A percentile compares a stretch with the other conserved stretches of the same genome.
Evolutionary conservation across 2,329 filamentous ascomycete genomes (phyloP).

Genomic region (Parafenestella ontariensis): DNA sequence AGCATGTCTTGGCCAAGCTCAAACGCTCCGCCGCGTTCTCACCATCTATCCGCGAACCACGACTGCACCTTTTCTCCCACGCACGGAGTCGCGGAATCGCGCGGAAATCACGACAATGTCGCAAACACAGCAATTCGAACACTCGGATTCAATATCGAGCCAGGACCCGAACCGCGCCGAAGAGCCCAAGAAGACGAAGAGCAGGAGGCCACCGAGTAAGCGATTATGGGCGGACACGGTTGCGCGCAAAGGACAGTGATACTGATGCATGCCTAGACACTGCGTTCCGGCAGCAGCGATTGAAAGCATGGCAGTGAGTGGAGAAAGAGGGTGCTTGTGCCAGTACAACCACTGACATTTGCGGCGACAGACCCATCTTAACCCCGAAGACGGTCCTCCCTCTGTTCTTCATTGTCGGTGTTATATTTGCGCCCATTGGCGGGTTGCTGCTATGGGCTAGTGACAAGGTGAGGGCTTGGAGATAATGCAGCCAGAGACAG

Average conservation of each 20-base stretch:
- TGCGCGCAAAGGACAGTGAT: constrained; percentile 11
- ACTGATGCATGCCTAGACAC: constrained; percentile 69
- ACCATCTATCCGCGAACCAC: constrained; percentile 21
- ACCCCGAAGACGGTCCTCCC: constrained; percentile 93
- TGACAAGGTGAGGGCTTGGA: constrained; percentile 65
- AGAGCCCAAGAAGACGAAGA: constrained; percentile 74
- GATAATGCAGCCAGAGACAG: not conserved
- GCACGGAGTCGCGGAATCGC: constrained; percentile 35
- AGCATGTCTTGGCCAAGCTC: constrained; percentile 26
- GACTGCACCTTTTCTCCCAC: constrained; percentile 20
- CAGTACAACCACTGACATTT: constrained; percentile 47
- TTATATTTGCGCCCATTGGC: constrained; percentile 93
- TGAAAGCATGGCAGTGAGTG: constrained; percentile 98
- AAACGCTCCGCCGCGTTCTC: constrained; percentile 29
- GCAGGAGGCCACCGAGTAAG: constrained; percentile 86
- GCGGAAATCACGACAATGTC: constrained; percentile 51
- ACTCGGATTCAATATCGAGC: constrained; percentile 52
- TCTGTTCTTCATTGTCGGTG: constrained; percentile 86
- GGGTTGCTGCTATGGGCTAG: constrained; percentile 87
- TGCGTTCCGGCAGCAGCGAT: constrained; percentile 92
- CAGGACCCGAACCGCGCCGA: constrained; percentile 49
- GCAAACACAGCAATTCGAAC: constrained; percentile 53
- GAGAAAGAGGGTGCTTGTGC: not conserved
- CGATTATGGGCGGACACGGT: constrained; percentile 14
- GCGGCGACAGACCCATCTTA: constrained; percentile 75